Conservation (phyloP, 495 filamentous ascomycete species). For the Corynascus novoguineensis region DNA sequence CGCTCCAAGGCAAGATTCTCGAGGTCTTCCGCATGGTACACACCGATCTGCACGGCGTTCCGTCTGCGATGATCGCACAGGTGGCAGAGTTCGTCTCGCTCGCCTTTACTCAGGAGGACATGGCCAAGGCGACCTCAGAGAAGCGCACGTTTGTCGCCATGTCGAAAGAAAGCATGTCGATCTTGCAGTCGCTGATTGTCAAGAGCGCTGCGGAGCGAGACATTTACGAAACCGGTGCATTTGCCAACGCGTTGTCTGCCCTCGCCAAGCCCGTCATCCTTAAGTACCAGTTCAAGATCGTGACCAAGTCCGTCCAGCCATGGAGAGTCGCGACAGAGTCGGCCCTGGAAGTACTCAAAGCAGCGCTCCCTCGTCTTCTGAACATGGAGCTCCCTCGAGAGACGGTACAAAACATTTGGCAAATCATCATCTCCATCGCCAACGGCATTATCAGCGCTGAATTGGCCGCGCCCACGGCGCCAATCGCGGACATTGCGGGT, state of each 20-base stretch:
- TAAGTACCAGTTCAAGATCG: conserved; percentile 64
- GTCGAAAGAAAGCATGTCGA: conserved; percentile 67
- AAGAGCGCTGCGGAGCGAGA: conserved; percentile 57
- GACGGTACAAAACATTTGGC: conserved; percentile 51
- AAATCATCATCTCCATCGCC: conserved; percentile 52
- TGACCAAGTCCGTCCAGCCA: conserved; percentile 53
- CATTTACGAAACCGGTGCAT: conserved; percentile 59
- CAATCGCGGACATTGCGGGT: conserved; percentile 40
- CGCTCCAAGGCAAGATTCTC: conserved; percentile 68
- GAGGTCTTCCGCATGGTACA: conserved; percentile 67
- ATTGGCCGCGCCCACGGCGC: conserved; percentile 36
- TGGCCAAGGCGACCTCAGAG: conserved; percentile 29
- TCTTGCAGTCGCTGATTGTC: conserved; percentile 59
- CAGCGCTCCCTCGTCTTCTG: conserved; percentile 58
- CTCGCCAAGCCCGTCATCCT: conserved; percentile 62
- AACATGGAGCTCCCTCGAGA: conserved; percentile 46
- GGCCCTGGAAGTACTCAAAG: conserved; percentile 60
- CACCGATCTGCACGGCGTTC: conserved; percentile 59
- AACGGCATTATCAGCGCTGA: conserved; percentile 57
- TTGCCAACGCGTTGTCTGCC: conserved; percentile 55
- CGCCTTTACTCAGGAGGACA: conserved; percentile 47
- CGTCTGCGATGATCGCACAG: conserved; percentile 60
- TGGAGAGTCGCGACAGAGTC: conserved; percentile 77
- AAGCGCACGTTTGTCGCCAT: conserved; percentile 80
- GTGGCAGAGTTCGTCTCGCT: conserved; percentile 65